Percentiles rank a stretch among this genome's conserved stretches.
phyloP scores from a whole-genome alignment of 169 alveolate species.

The Plasmodium fragile region DNA sequence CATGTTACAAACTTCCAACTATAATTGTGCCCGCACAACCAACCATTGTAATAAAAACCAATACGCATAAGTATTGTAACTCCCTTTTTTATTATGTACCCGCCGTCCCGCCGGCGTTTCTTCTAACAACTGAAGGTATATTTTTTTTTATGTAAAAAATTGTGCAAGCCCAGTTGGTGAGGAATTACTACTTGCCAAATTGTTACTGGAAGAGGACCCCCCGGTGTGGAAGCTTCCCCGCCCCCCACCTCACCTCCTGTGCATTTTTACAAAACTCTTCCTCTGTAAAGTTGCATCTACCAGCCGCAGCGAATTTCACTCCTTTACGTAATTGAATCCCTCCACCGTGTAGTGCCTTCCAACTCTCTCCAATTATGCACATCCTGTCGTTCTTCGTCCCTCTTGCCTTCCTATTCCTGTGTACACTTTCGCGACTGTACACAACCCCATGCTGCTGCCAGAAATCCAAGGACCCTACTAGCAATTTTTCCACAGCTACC shows the following conservation, averaged over 20 bases:
- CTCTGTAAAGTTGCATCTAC: not conserved
- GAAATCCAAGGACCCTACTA: not conserved
- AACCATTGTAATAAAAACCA: not conserved
- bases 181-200: not conserved
- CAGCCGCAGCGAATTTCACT: too few relatives aligned
- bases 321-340: not conserved
- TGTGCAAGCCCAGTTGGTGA: not conserved
- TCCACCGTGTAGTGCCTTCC: not conserved
- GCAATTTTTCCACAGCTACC: not conserved
- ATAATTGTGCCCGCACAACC: not conserved
- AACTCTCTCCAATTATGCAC: not conserved
- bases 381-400: not conserved
- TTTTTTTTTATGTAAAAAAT: too few relatives aligned
- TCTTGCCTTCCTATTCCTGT: not conserved
- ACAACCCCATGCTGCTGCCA: not conserved
- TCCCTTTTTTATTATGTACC: not conserved
- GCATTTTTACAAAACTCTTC: not conserved
- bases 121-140: not conserved
- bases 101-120: not conserved
- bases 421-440: not conserved
- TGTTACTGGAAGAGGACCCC: not conserved
- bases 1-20: not conserved
- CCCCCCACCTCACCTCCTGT: not conserved
- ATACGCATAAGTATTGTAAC: not conserved
- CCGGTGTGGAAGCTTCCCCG: not conserved